phyloP scores from a whole-genome alignment of 2,329 filamentous ascomycete species.

The Fusarium sp. region DNA sequence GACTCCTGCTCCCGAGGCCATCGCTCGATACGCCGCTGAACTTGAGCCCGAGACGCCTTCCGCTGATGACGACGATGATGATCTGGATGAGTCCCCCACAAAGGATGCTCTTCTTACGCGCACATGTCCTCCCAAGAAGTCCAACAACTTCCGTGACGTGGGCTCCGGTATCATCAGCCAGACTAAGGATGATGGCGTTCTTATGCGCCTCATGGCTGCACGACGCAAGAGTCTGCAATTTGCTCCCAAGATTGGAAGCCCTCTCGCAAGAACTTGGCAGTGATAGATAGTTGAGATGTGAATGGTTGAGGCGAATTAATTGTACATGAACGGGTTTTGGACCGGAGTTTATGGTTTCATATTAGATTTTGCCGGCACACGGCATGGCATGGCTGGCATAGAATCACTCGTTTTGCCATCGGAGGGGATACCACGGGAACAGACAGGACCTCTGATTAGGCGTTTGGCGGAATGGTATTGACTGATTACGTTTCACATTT shows the following conservation, averaged over 20 bases:
- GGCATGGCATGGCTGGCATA: slow-evolving; percentile 29
- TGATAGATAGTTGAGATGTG: slow-evolving; percentile 22
- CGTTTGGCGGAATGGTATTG: slow-evolving; percentile 32
- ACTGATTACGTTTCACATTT: slow-evolving; percentile 16
- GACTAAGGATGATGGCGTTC: slow-evolving; percentile 66
- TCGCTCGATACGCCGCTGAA: slow-evolving; percentile 64
- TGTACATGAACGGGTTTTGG: slow-evolving; percentile 29
- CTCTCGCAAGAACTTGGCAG: slow-evolving; percentile 69
- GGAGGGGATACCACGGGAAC: slow-evolving; percentile 39
- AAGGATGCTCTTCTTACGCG: slow-evolving; percentile 58
- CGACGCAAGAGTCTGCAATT: slow-evolving; percentile 82
- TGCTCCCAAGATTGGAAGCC: slow-evolving; percentile 79
- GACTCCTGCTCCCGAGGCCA: slow-evolving; percentile 66
- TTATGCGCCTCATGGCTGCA: slow-evolving; percentile 75
- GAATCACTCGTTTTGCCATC: slow-evolving; percentile 42
- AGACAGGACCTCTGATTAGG: slow-evolving; percentile 37
- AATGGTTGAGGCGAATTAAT: slow-evolving; percentile 10
- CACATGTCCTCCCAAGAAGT: slow-evolving; percentile 68
- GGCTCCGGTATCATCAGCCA: slow-evolving; percentile 58
- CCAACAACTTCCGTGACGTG: slow-evolving; percentile 52
- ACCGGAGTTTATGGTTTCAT: slow-evolving; percentile 31
- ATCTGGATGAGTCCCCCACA: slow-evolving; percentile 46
- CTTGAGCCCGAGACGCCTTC: slow-evolving; percentile 59
- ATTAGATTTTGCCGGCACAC: slow-evolving; percentile 19
- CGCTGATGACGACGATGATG: slow-evolving; percentile 45